Evolutionary conservation across 805 yeast genomes (phyloP).

Genomic region (Candida michaelii): DNA sequence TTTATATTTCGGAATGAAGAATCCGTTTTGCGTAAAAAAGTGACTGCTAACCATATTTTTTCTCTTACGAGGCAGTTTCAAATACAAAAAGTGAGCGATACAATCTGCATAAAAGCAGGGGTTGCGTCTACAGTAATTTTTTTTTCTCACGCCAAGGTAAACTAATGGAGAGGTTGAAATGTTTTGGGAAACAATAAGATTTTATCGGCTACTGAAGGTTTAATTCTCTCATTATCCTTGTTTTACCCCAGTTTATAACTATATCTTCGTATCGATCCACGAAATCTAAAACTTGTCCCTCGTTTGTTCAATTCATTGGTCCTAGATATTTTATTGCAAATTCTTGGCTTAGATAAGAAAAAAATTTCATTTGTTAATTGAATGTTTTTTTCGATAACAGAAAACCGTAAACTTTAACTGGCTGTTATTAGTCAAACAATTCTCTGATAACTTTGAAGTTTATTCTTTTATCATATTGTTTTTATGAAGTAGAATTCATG

Average conservation of each 20-base stretch:
- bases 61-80: not conserved
- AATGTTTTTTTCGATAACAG: not conserved
- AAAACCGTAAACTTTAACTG: not conserved
- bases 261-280: too few species aligned
- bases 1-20: too few species aligned
- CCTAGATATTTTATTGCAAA: too few species aligned
- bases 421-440: not conserved
- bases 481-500: too few species aligned
- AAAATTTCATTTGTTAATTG: not conserved
- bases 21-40: too few species aligned
- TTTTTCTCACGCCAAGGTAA: not conserved
- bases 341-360: not conserved
- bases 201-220: not conserved
- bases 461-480: not conserved
- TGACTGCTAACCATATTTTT: not conserved
- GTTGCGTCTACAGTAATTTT: not conserved
- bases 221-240: too few species aligned
- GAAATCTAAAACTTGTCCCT: too few species aligned
- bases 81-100: not conserved
- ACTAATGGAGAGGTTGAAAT: not conserved
- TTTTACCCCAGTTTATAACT: too few species aligned
- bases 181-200: not conserved
- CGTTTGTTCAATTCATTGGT: too few species aligned
- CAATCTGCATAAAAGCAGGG: constrained; percentile 5
- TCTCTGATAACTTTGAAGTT: not conserved